Conservation (phyloP, 164 flowering plant genomes). For the Sextonia rubra region DNA sequence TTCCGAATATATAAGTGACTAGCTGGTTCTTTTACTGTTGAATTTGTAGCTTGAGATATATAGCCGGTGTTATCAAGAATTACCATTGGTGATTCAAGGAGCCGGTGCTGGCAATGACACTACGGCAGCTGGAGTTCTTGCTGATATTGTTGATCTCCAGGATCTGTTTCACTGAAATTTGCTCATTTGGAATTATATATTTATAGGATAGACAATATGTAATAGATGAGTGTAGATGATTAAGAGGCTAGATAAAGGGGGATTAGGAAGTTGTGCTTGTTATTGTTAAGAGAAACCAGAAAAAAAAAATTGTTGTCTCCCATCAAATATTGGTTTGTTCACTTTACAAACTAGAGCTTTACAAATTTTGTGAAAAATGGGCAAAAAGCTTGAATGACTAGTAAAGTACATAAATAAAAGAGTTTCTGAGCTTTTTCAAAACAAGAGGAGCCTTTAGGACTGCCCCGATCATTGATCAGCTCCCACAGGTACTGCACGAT, state of each 20-base stretch:
- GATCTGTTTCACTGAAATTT: conserved; percentile 50
- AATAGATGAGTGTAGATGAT: not conserved
- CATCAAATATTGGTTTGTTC: not conserved
- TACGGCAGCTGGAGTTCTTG: conserved; percentile 90
- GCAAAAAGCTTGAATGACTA: too few species aligned
- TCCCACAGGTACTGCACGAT: too few species aligned
- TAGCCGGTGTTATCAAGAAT: conserved; percentile 60
- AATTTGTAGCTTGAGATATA: conserved; percentile 66
- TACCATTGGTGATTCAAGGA: conserved; percentile 86
- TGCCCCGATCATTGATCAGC: too few species aligned
- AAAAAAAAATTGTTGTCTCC: not conserved
- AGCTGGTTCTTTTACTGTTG: not conserved
- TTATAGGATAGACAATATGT: not conserved
- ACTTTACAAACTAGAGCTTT: not conserved
- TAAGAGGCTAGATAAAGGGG: too few species aligned
- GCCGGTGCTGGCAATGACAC: conserved; percentile 95
- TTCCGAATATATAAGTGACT: not conserved
- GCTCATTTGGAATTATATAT: not conserved
- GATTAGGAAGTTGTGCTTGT: too few species aligned
- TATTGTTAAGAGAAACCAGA: not conserved
- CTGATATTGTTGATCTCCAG: conserved; percentile 78
- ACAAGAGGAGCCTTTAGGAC: too few species aligned
- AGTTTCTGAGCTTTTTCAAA: too few species aligned
- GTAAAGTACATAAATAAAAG: too few species aligned
- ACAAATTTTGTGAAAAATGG: too few species aligned